Base-by-base conservation (phyloP, 768 basidiomycete species). In the Collybiopsis confluens region DNA sequence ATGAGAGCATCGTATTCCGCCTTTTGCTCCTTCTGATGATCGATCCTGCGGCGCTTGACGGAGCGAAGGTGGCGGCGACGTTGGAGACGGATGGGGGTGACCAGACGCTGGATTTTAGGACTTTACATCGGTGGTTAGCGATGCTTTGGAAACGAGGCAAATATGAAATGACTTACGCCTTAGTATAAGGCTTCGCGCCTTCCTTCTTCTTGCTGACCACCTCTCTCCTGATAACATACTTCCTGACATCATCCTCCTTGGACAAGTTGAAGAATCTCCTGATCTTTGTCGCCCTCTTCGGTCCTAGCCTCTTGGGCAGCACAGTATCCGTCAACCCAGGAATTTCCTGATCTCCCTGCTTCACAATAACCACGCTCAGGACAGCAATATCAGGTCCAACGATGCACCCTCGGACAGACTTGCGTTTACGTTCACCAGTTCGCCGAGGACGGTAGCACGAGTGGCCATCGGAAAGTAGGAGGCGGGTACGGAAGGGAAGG, bases 221-320 rank as follows among this genome's bases (percentile, higher is more conserved):
- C 76, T 97, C 94, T 62, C 95, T 78, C 64, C 93, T 78, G 63
- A 98, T 86, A 61, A 97, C 95, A 71, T 96, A 98, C 75, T 97
- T 95, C 76, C 92, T 85, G 56, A 99, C 96, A 76, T 98, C 96
- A 66, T 99, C 96, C 65, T 95, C 88, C 83, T 98, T 98, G 76
- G 81, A 79, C 68, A 98, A 77, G 80, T 96, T 96, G 83, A 99
- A 98, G 83, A 98, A 97, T 68, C 74, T 82, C 71, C 94, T 82
- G 74, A 99, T 98, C 84, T 95, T 96, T 57, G 92, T 93, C 56
- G 94, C 94, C 63, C 94, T 77, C 88, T 98, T 98, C 67, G 96
- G 96, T 55, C 96, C 96, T 59, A 97, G 85, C 55, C 94, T 78
- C 79, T 98, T 98, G 70, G 95, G 94, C 45, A 98, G 82, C 61